Conservation (phyloP, 768 basidiomycete species). For the Pisolithus microcarpus region DNA sequence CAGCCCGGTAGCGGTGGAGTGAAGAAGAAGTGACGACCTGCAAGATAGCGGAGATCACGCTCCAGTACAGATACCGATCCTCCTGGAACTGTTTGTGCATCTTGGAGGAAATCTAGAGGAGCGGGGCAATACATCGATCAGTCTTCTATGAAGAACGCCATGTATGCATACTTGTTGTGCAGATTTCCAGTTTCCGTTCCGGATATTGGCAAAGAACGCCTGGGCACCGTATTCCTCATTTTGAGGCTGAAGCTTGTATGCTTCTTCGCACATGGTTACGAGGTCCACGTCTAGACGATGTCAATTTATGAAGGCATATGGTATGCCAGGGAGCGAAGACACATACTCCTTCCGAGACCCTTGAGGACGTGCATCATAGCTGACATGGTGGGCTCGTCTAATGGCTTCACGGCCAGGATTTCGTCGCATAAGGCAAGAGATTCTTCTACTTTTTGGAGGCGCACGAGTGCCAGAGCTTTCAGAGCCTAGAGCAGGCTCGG, state of each 20-base stretch:
- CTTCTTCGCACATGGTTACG: slow-evolving; percentile 80
- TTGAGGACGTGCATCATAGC: slow-evolving; percentile 82
- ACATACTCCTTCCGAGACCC: slow-evolving; percentile 62
- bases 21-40: slow-evolving; percentile 43
- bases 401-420: slow-evolving; percentile 64
- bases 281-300: slow-evolving; percentile 57
- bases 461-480: slow-evolving; percentile 78
- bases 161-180: slow-evolving; percentile 62
- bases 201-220: slow-evolving; percentile 79
- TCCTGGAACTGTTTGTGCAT: slow-evolving; percentile 83
- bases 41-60: slow-evolving; percentile 68
- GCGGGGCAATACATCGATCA: not conserved
- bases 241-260: slow-evolving; percentile 69
- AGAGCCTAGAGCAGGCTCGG: slow-evolving; percentile 46
- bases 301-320: not conserved
- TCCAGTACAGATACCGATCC: slow-evolving; percentile 79
- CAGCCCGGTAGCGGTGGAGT: slow-evolving; percentile 5
- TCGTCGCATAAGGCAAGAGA: slow-evolving; percentile 74
- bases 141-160: not conserved
- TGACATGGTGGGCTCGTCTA: slow-evolving; percentile 64
- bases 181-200: slow-evolving; percentile 76
- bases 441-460: slow-evolving; percentile 82
- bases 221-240: slow-evolving; percentile 83
- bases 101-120: slow-evolving; percentile 59
- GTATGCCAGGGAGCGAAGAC: not conserved